Conservation (phyloP, 2,329 filamentous ascomycete species). For the Phaeoacremonium minimum region DNA sequence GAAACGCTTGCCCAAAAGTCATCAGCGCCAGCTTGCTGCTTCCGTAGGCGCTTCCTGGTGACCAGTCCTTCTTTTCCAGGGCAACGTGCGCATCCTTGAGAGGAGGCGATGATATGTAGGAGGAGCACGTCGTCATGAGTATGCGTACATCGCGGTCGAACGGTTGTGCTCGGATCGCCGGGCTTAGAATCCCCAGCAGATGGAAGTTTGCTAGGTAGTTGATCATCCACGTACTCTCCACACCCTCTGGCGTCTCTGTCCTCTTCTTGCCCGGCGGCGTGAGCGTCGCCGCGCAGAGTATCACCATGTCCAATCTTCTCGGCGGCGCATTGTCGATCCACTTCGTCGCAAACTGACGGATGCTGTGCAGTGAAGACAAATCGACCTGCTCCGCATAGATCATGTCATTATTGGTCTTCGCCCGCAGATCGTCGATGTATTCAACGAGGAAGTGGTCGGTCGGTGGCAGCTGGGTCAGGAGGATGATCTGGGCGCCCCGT, state of each 20-base stretch:
- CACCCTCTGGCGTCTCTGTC: constrained; percentile 66
- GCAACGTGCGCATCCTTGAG: constrained; percentile 36
- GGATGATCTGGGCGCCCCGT: constrained; percentile 84
- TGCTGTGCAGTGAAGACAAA: constrained; percentile 79
- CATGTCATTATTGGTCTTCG: constrained; percentile 72
- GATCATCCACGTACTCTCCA: constrained; percentile 89
- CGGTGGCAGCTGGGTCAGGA: constrained; percentile 78
- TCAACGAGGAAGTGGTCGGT: constrained; percentile 87
- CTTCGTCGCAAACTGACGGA: constrained; percentile 89
- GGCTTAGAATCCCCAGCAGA: constrained; percentile 83
- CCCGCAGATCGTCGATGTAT: constrained; percentile 83
- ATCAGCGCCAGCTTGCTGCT: constrained; percentile 75
- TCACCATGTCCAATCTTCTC: constrained; percentile 81
- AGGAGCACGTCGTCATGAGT: constrained; percentile 80
- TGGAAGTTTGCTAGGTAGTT: constrained; percentile 98
- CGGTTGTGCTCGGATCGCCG: constrained; percentile 85
- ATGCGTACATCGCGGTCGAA: constrained; percentile 90
- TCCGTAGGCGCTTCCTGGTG: constrained; percentile 55
- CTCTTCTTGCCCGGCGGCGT: constrained; percentile 62
- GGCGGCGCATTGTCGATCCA: constrained; percentile 97
- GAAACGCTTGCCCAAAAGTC: constrained; percentile 84
- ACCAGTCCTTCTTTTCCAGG: constrained; percentile 45
- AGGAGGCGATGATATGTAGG: constrained; percentile 76
- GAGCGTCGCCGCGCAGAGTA: constrained; percentile 78
- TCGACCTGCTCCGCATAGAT: constrained; percentile 97